phyloP scores from a whole-genome alignment of 1,284 basidiomycete genomes.

The Athelia psychrophila region DNA sequence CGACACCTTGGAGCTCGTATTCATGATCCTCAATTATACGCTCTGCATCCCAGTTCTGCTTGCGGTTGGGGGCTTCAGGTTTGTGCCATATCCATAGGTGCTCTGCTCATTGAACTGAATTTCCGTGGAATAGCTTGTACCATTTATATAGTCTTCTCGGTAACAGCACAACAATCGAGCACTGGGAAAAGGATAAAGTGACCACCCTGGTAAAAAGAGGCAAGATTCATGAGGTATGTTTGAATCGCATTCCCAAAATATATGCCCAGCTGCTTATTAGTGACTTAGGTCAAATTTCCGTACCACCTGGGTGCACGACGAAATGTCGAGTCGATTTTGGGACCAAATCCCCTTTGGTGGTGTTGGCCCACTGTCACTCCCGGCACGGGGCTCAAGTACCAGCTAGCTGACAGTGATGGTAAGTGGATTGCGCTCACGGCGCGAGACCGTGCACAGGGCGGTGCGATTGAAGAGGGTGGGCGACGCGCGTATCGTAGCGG shows the following conservation, averaged over 20 bases:
- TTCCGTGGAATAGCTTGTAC: conserved; percentile 58
- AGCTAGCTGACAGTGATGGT: conserved; percentile 71
- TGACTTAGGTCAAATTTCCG: conserved; percentile 79
- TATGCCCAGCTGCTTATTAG: conserved; percentile 2
- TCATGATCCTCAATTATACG: conserved; percentile 87
- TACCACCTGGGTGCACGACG: conserved; percentile 78
- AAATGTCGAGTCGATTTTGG: conserved; percentile 81
- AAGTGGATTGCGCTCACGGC: conserved; percentile 60
- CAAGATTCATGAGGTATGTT: conserved; percentile 75
- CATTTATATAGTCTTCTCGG: conserved; percentile 80
- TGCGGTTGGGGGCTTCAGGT: conserved; percentile 86
- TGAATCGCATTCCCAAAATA: conserved; percentile 1
- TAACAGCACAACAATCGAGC: conserved; percentile 96
- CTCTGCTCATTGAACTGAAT: conserved; percentile 5
- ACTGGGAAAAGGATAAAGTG: conserved; percentile 96
- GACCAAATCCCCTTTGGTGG: conserved; percentile 75
- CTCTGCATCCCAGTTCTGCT: conserved; percentile 84
- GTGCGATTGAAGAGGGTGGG: background rate
- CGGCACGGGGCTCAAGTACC: conserved; percentile 79
- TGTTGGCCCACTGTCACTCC: conserved; percentile 69
- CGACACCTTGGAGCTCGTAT: conserved; percentile 67
- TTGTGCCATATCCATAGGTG: conserved; percentile 9
- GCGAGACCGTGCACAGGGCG: background rate
- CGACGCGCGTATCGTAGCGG: conserved; percentile 13
- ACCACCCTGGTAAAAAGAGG: conserved; percentile 84